These are phyloP conservation scores for Colletotrichum chrysophilum DNA, from an alignment of 2,329 filamentous ascomycete genomes.

Conservation along the genomic window DNA sequence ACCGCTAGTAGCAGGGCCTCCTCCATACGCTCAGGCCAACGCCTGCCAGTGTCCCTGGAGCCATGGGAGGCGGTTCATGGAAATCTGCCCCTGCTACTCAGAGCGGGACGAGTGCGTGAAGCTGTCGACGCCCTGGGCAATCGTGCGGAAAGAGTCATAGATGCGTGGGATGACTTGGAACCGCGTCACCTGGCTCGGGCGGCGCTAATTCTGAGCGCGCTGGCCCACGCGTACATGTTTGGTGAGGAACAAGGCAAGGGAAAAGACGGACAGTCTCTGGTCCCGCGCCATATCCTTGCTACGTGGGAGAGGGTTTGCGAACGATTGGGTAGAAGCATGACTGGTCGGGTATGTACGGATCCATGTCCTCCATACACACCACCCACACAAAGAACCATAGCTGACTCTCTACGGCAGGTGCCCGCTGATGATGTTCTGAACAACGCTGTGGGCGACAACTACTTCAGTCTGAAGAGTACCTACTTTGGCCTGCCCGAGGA, in stretches of 20 bases:
- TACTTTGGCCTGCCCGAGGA: conserved; percentile 17
- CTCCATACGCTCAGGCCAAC: not conserved
- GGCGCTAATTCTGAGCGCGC: conserved; percentile 3
- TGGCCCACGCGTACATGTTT: conserved; percentile 17
- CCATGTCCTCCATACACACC: not conserved
- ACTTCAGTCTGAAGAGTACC: not conserved
- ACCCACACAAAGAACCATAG: not conserved
- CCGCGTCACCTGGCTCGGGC: conserved; percentile 2
- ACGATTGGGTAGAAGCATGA: not conserved
- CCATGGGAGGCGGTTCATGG: conserved; percentile 11
- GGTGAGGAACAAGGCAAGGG: not conserved
- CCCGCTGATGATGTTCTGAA: conserved; percentile 18
- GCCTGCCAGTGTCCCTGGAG: conserved; percentile 3
- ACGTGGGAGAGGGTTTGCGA: conserved; percentile 4
- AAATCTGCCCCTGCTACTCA: not conserved
- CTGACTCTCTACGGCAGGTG: not conserved
- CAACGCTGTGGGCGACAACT: conserved; percentile 2
- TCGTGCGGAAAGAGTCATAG: not conserved
- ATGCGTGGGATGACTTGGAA: not conserved
- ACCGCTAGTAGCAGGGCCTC: not conserved
- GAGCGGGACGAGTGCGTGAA: conserved; percentile 1
- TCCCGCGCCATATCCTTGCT: not conserved
- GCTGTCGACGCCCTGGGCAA: conserved; percentile 1
- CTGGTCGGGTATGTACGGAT: conserved; percentile 3
- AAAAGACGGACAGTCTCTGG: not conserved